Evolutionary conservation across 139 green algal species (phyloP), one percentile per base, ranked within the genome.

Genomic region (Zygnema circumcarinatum): DNA sequence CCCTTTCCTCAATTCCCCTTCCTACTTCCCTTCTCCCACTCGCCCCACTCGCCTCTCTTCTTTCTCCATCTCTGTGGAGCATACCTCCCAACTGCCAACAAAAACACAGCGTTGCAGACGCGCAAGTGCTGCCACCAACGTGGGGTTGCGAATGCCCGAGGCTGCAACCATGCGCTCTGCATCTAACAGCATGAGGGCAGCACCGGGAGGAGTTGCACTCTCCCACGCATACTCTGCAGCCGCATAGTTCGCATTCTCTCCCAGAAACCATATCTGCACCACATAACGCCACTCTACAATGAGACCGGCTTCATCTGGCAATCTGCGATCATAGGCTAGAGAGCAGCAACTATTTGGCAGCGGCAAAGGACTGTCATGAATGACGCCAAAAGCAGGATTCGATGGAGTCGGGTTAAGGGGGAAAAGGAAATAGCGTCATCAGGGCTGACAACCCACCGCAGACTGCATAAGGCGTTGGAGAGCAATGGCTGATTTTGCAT

Each of bases 181-280:
- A 21, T 89, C 84, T 41, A 89, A 67, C 76, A 89, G 35, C 75
- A 76, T 76, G 32, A 87, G 76, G 62, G 84, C 84, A 22, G 84
- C 84, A 40, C 35, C 36, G 20, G 39, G 79, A 33, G 79, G 79
- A 29, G 84, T 87, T 3, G 84, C 33, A 38, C 38, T 82, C 80
- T 85, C 62, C 87, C 87, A 91, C 33, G 81, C 80, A 74, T 91
- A 91, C 82, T 91, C 87, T 83, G 36, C 81, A 16, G 87, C 87
- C 2, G 68, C 81, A 75, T 82, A 89, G 87, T 91, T 91, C 20
- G 87, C 81, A 52, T 91, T 89, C 81, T 91, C 87, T n/a, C 87
- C 87, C 36, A 91, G 81, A 62, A 89, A 89, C 81, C 81, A 91
- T 33, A 89, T 52, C 83, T 88, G 83, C 2, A n/a, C n/a, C n/a